Base-by-base conservation (phyloP, 768 basidiomycete genomes). In the Brasilioporus rufonigricans region DNA sequence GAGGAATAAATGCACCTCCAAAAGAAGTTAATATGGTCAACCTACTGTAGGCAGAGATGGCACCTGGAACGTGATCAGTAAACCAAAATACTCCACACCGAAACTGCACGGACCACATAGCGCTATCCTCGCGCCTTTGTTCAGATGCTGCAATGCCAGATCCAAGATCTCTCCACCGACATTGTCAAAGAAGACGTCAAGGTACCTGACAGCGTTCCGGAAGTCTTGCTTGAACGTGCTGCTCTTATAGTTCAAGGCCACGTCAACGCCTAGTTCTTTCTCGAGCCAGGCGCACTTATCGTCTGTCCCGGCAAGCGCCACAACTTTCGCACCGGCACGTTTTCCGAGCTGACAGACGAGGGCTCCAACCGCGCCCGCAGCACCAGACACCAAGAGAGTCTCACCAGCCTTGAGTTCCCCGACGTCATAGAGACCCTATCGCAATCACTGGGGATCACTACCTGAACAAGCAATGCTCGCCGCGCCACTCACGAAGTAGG, bases 231-330 rank as follows among this genome's bases (percentile, higher is more conserved):
- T 73, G 75, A 93, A 96, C 16, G 77, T 81, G 26, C 77, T 70
- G 64, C 81, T 82, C 73, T 95, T 98, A 76, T 98, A 98, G 68
- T 97, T 90, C 65, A 97, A 73, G 2, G 87, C 90, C 50, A 80
- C 81, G 57, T 93, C 87, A 41, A 92, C 86, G 18, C 92, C 92
- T 9, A 96, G 69, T 44, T 95, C 91, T 38, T 84, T 78, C 67
- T 84, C 80, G n/a, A 98, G 81, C 86, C 91, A 93, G 6, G 78
- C 74, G 65, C 90, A 91, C 69, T 98, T 98, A 19, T 92, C 91
- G 8, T 77, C 65, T 1, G 84, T 83, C 24, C 96, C 94, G 0
- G 93, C 93, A 62, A 97, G 90, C 12, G 85, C 96, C 56, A 91
- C 84, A 44, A 98, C 94, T 52, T 80, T 87, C 45, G 89, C 90